Evolutionary conservation across 2,329 filamentous ascomycete species (phyloP), one percentile per base, ranked within the genome.

Genomic region (Fonsecaea monophora): DNA sequence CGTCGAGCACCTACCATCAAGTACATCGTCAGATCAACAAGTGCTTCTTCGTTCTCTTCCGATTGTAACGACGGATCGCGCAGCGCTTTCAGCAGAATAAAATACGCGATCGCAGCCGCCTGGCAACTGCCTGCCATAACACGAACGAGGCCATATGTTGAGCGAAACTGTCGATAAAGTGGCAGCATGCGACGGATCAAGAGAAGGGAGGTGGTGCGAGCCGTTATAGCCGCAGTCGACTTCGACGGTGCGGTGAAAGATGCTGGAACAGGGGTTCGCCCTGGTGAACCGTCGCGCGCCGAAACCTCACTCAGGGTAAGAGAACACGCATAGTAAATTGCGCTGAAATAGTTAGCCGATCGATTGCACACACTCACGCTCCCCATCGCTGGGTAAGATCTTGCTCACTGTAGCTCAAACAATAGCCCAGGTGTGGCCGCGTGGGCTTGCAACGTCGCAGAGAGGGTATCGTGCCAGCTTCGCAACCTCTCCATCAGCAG

Each of bases 71-170:
- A 50, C n/a, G 57, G 57, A 30, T 18, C 18, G 30, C 57, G 42
- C 38, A 60, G 40, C 30, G 42, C 57, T 9, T 60, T 60, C 9
- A 60, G 18, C 18, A 60, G 42, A 37, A 60, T 50, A 13, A 60
- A 60, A 34, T 37, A 60, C 30, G 57, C 57, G 10, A 60, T 30
- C 1, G 57, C 57, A 30, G 57, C 57, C n/a, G 57, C 18, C 40
- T 60, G 57, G 42, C 57, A 60, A 25, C 57, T 60, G 42, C 57
- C 57, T n/a, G 57, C 57, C 57, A 60, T 60, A 30, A 60, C 57
- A 35, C 57, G 57, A 37, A 48, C 7, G 42, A 38, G 15, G n/a
- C 57, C 57, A n/a, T 60, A 60, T 45, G 57, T 37, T 21, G 37
- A 42, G 10, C 57, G 57, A 25, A 48, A 60, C 7, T 48, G 40